phyloP scores from a whole-genome alignment of 345 rosid species.

The Acer saccharum region DNA sequence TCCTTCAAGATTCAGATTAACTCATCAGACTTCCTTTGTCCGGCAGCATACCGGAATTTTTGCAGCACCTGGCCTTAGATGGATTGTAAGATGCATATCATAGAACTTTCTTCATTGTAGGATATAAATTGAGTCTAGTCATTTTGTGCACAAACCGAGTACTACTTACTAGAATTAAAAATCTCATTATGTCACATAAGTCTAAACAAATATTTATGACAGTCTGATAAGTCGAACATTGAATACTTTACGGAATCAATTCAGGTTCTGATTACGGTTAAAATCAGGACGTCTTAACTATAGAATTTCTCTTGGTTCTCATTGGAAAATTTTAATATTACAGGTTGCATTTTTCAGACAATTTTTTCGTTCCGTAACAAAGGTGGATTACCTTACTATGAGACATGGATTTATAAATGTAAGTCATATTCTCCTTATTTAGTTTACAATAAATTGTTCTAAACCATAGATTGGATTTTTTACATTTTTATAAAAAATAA shows the following conservation, averaged over 20 bases:
- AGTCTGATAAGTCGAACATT: no score
- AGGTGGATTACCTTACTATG: constrained; percentile 49
- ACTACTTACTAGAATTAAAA: no score
- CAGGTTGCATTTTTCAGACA: constrained; percentile 53
- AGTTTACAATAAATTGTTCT: neutral
- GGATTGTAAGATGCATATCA: constrained; percentile 38
- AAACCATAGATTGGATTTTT: neutral
- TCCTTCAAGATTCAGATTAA: constrained; percentile 48
- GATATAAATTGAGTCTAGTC: no score
- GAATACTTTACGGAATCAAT: no score
- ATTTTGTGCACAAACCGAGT: no score
- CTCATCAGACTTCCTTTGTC: constrained; percentile 50
- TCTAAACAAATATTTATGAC: no score
- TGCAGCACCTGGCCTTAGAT: constrained; percentile 41
- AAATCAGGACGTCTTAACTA: neutral
- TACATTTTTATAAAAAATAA: neutral
- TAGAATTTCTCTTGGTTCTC: neutral
- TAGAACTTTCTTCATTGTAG: neutral
- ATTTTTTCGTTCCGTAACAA: constrained; percentile 43
- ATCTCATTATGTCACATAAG: neutral
- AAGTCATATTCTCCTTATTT: constrained; percentile 1
- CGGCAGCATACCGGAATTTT: constrained; percentile 45
- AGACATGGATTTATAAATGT: constrained; percentile 50
- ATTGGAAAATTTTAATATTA: neutral
- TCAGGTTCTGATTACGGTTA: no score